These are phyloP conservation scores for Saccharomycopsis selenospora DNA, from an alignment of 805 yeast genomes.

Conservation along the genomic window DNA sequence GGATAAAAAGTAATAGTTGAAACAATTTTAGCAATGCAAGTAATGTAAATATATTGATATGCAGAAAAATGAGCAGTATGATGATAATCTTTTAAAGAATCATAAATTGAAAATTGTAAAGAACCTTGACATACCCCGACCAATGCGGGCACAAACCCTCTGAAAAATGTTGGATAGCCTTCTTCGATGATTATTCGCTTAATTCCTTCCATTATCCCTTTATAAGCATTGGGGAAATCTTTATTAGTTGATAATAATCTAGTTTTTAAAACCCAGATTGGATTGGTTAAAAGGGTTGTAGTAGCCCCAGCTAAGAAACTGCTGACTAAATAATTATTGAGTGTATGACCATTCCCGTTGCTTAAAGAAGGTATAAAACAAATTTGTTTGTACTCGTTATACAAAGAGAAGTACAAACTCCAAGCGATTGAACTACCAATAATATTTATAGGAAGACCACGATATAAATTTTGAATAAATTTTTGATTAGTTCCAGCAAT, in stretches of 20 bases:
- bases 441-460: conserved; percentile 76
- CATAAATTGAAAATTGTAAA: conserved; percentile 80
- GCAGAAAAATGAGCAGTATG: conserved; percentile 32
- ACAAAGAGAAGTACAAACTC: conserved; percentile 79
- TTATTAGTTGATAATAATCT: conserved; percentile 58
- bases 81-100: conserved; percentile 49
- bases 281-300: conserved; percentile 77
- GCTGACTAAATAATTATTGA: conserved; percentile 39
- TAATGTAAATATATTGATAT: conserved; percentile 53
- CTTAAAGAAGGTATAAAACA: conserved; percentile 14
- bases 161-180: conserved; percentile 60
- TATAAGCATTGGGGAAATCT: conserved; percentile 44
- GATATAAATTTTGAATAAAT: conserved; percentile 38
- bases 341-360: conserved; percentile 20
- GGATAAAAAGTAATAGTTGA: conserved; percentile 74
- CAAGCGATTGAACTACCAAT: conserved; percentile 83
- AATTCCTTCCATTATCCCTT: conserved; percentile 51
- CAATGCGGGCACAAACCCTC: conserved; percentile 66
- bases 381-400: conserved; percentile 50
- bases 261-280: conserved; percentile 93
- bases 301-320: conserved; percentile 68
- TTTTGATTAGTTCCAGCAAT: too few species aligned
- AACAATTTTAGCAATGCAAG: conserved; percentile 60
- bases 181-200: conserved; percentile 41
- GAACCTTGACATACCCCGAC: conserved; percentile 87